These are phyloP conservation scores for Cladophialophora bantiana DNA, from an alignment of 2,329 filamentous ascomycete species.

Conservation along the genomic window DNA sequence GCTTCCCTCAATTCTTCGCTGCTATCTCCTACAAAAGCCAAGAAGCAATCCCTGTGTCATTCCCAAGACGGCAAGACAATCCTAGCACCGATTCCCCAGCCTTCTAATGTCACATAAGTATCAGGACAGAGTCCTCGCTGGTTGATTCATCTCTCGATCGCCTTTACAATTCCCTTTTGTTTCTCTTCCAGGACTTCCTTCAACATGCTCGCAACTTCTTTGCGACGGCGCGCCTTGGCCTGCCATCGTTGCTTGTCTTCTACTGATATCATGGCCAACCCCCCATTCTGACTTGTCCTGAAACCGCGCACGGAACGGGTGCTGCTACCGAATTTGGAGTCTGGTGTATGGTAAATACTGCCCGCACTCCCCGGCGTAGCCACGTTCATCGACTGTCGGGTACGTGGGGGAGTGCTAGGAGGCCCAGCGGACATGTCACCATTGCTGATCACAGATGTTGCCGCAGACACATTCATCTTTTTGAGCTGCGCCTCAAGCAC, in stretches of 20 bases:
- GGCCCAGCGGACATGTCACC: constrained; percentile 26
- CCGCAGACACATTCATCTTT: constrained; percentile 64
- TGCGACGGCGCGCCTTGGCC: constrained; percentile 37
- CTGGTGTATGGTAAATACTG: constrained; percentile 41
- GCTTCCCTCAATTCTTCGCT: neutral
- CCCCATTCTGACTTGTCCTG: constrained; percentile 30
- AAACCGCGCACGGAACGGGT: constrained; percentile 29
- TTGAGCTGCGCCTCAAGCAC: constrained; percentile 87
- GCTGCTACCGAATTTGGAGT: constrained; percentile 36
- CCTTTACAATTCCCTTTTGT: constrained; percentile 25
- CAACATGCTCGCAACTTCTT: constrained; percentile 38
- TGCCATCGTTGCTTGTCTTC: constrained; percentile 40
- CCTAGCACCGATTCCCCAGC: neutral
- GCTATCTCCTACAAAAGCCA: neutral
- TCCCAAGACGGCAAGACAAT: neutral
- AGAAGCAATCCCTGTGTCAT: neutral
- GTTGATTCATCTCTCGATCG: constrained; percentile 15
- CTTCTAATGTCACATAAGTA: constrained; percentile 5
- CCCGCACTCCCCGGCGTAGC: constrained; percentile 36
- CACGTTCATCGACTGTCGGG: constrained; percentile 22
- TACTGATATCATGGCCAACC: constrained; percentile 25
- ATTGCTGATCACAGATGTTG: constrained; percentile 24
- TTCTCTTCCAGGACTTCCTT: constrained; percentile 36
- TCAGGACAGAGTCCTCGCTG: neutral
- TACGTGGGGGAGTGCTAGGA: constrained; percentile 28